Conservation (phyloP, 352 stramenopile species). For the Globisporangium nagaii region DNA sequence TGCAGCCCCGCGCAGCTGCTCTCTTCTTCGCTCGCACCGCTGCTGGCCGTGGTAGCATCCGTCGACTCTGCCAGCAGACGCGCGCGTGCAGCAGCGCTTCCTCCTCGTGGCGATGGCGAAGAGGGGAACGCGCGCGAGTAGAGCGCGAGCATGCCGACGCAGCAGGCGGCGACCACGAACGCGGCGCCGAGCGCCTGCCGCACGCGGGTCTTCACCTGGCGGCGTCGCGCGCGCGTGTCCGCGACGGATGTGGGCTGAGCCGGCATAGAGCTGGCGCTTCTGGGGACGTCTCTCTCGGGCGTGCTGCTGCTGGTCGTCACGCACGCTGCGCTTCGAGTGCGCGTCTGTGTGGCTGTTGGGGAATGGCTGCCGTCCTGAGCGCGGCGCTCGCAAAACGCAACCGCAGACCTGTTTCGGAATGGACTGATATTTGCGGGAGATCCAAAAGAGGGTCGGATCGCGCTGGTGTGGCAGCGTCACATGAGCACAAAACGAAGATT, state of each 20-base stretch:
- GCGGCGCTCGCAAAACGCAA: too few relatives aligned
- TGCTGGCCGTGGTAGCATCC: background rate
- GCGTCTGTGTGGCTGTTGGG: background rate
- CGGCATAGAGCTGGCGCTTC: background rate
- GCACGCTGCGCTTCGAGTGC: background rate
- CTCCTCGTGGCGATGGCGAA: background rate
- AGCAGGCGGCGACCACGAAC: conserved; percentile 18
- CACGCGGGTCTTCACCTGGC: conserved; percentile 7
- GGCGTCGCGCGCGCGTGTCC: conserved; percentile 1
- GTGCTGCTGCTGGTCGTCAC: too few relatives aligned
- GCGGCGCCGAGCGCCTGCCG: conserved; percentile 19
- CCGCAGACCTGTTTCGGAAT: too few relatives aligned
- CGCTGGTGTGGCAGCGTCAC: too few relatives aligned
- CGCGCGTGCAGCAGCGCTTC: background rate
- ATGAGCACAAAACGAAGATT: too few relatives aligned
- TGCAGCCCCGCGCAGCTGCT: conserved; percentile 25
- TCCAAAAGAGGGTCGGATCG: too few relatives aligned
- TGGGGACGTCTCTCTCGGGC: too few relatives aligned
- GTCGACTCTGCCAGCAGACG: conserved; percentile 15
- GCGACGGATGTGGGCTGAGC: too few relatives aligned
- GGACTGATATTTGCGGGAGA: too few relatives aligned
- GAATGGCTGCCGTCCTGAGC: conserved; percentile 1
- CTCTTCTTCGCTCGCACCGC: conserved; percentile 10
- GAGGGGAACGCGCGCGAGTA: background rate
- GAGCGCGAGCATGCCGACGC: conserved; percentile 9